Conservation (phyloP, 1,284 basidiomycete genomes). For the Phaffia rhodozyma region DNA sequence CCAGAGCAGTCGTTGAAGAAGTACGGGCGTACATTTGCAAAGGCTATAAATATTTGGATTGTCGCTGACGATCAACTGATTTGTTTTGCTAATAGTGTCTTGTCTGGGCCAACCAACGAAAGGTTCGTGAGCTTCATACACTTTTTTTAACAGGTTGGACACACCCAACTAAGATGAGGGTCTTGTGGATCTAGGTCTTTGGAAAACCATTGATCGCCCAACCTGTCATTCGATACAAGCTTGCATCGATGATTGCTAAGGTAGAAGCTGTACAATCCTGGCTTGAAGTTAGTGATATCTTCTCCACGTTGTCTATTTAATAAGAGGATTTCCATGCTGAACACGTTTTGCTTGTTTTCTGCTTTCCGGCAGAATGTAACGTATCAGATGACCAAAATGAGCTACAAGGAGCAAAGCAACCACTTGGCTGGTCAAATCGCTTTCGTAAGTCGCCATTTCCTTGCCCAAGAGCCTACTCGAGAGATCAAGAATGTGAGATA, state of each 20-base stretch:
- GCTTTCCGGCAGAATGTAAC: constrained; percentile 47
- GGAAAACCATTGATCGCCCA: constrained; percentile 71
- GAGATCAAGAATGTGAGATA: background rate
- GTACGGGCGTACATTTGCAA: constrained; percentile 21
- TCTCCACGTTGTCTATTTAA: no score
- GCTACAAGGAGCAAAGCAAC: constrained; percentile 54
- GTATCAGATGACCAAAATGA: constrained; percentile 79
- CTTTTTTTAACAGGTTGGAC: background rate
- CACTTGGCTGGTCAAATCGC: constrained; percentile 30
- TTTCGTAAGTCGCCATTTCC: background rate
- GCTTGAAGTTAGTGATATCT: constrained; percentile 47
- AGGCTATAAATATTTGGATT: background rate
- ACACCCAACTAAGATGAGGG: background rate
- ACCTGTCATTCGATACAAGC: constrained; percentile 69
- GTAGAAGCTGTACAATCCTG: constrained; percentile 72
- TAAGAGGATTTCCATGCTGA: background rate
- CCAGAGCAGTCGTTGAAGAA: constrained; percentile 33
- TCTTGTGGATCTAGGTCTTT: constrained; percentile 44
- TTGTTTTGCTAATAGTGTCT: background rate
- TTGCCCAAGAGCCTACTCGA: background rate
- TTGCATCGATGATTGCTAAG: constrained; percentile 74
- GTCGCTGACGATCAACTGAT: background rate
- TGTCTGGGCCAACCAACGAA: constrained; percentile 15
- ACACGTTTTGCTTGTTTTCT: background rate
- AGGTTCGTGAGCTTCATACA: background rate